Conservation (phyloP, 2,329 filamentous ascomycete species). For the Monilinia fructicola region DNA sequence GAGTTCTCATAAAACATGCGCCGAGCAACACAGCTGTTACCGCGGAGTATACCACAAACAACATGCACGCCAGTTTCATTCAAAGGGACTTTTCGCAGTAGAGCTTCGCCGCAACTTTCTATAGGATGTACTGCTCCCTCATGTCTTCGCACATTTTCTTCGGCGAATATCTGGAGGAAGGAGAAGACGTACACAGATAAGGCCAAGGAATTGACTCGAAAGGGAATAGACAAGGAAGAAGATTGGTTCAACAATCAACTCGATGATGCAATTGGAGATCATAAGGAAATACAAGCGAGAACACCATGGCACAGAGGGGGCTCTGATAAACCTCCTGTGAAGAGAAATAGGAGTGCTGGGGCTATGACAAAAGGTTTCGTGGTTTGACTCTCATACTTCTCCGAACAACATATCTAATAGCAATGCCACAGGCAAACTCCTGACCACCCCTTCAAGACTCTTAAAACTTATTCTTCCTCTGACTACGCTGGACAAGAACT, state of each 20-base stretch:
- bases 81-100: slow-evolving; percentile 2
- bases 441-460: slow-evolving; percentile 63
- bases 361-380: slow-evolving; percentile 62
- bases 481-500: slow-evolving; percentile 58
- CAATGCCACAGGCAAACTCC: slow-evolving; percentile 61
- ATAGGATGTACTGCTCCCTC: neutral
- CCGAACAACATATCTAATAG: neutral
- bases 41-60: slow-evolving; percentile 12
- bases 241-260: slow-evolving; percentile 42
- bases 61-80: neutral
- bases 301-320: slow-evolving; percentile 67
- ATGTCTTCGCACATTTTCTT: slow-evolving; percentile 11
- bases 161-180: neutral
- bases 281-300: slow-evolving; percentile 56
- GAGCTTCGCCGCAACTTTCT: slow-evolving; percentile 11
- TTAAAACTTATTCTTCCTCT: slow-evolving; percentile 28
- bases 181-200: slow-evolving; percentile 24
- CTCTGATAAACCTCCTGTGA: slow-evolving; percentile 56
- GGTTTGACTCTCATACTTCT: neutral
- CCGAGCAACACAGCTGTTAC: slow-evolving; percentile 19
- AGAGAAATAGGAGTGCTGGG: slow-evolving; percentile 46
- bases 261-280: slow-evolving; percentile 43
- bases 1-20: slow-evolving; percentile 10
- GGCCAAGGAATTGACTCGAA: slow-evolving; percentile 33
- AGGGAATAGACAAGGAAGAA: slow-evolving; percentile 39